phyloP scores from a whole-genome alignment of 2,329 filamentous ascomycete genomes.

The Aspergillus sp. region DNA sequence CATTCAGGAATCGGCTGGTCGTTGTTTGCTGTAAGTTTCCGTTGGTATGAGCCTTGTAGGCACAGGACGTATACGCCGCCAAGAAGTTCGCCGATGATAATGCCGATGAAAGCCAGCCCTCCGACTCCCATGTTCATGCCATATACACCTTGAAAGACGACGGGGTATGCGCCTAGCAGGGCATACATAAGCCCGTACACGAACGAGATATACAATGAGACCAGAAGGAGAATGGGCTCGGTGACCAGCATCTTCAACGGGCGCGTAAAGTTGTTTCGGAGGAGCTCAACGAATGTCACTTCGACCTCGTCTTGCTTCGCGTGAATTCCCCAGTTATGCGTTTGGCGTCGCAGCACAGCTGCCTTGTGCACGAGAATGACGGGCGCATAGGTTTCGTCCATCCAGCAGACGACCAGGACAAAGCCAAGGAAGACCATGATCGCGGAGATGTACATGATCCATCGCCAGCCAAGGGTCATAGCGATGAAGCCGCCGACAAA shows the following conservation, averaged over 20 bases:
- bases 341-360: slow-evolving; percentile 55
- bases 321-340: slow-evolving; percentile 65
- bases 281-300: slow-evolving; percentile 53
- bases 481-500: slow-evolving; percentile 58
- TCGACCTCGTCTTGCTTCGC: slow-evolving; percentile 60
- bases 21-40: slow-evolving; percentile 37
- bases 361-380: slow-evolving; percentile 45
- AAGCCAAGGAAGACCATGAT: slow-evolving; percentile 59
- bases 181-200: slow-evolving; percentile 41
- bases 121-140: slow-evolving; percentile 38
- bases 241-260: slow-evolving; percentile 46
- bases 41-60: slow-evolving; percentile 33
- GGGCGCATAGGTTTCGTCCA: slow-evolving; percentile 61
- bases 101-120: slow-evolving; percentile 35
- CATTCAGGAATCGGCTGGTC: slow-evolving; percentile 39
- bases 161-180: slow-evolving; percentile 36
- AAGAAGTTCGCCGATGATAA: slow-evolving; percentile 38
- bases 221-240: slow-evolving; percentile 45
- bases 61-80: slow-evolving; percentile 37
- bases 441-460: slow-evolving; percentile 57
- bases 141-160: slow-evolving; percentile 37
- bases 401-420: slow-evolving; percentile 44
- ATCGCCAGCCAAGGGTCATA: slow-evolving; percentile 57
- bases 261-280: slow-evolving; percentile 54
- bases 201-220: slow-evolving; percentile 39